Evolutionary conservation across 257 asterid species (phyloP).

Genomic region (Nicotiana knightiana): DNA sequence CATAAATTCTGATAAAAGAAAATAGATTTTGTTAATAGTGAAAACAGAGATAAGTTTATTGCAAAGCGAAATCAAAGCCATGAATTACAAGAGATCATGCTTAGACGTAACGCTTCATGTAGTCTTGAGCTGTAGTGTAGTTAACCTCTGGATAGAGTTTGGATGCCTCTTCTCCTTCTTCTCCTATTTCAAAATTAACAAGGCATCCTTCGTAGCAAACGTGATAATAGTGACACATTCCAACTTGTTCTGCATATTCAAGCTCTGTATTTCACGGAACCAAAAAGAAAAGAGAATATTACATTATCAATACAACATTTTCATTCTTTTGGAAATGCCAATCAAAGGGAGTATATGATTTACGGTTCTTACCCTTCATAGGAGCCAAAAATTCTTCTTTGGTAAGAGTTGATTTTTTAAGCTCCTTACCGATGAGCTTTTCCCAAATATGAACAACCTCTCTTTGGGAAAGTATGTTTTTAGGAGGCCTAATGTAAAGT

Average conservation of each 20-base stretch:
- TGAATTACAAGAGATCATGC: no score
- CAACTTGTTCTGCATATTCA: conserved; percentile 26
- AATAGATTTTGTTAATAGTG: no score
- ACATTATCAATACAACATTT: no score
- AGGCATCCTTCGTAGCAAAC: conserved; percentile 29
- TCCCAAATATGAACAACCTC: conserved; percentile 32
- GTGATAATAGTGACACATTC: conserved; percentile 24
- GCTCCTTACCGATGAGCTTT: conserved; percentile 22
- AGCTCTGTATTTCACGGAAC: neutral
- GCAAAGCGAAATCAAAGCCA: no score
- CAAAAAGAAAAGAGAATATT: neutral
- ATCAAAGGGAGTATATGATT: neutral
- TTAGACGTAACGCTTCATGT: conserved; percentile 17
- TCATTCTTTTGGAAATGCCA: neutral
- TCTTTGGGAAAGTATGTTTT: conserved; percentile 28
- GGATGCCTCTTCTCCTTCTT: conserved; percentile 34
- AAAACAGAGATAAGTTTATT: no score
- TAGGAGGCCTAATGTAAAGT: conserved; percentile 29
- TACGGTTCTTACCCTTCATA: conserved; percentile 15
- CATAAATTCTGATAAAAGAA: no score
- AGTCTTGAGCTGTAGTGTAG: conserved; percentile 18
- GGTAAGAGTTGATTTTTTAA: conserved; percentile 18
- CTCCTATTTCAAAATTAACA: conserved; percentile 24
- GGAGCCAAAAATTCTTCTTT: conserved; percentile 19
- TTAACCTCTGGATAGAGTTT: conserved; percentile 21